Percentiles rank a stretch among this genome's conserved stretches.
phyloP scores from a whole-genome alignment of 345 rosid species.

The Dipteronia dyeriana region DNA sequence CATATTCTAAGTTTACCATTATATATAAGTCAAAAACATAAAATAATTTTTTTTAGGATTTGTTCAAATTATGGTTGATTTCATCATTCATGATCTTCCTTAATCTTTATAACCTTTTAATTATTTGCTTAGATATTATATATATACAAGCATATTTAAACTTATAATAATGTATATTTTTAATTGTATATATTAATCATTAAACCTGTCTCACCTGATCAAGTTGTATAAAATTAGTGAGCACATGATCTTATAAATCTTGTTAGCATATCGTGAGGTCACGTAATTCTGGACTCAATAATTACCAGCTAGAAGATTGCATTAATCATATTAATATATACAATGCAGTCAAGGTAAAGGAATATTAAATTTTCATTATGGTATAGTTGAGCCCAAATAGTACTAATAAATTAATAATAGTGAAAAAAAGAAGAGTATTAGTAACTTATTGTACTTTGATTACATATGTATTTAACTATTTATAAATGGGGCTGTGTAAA shows the following conservation, averaged over 20 bases:
- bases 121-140: neutral
- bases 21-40: no score
- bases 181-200: neutral
- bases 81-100: neutral
- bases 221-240: neutral
- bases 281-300: neutral
- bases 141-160: no score
- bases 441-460: no score
- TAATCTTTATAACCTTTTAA: no score
- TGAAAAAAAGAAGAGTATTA: no score
- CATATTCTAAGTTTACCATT: no score
- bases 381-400: no score
- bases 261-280: constrained; percentile 15
- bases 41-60: no score
- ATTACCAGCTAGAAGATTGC: no score
- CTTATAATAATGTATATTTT: neutral
- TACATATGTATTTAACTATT: no score
- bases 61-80: neutral
- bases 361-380: neutral
- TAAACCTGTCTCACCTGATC: neutral
- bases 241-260: neutral
- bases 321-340: no score
- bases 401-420: neutral
- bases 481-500: no score
- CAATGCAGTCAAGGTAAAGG: constrained; percentile 10